These are phyloP conservation scores for Ophiostoma perfectum DNA, from an alignment of 2,329 filamentous ascomycete species.

Conservation along the genomic window DNA sequence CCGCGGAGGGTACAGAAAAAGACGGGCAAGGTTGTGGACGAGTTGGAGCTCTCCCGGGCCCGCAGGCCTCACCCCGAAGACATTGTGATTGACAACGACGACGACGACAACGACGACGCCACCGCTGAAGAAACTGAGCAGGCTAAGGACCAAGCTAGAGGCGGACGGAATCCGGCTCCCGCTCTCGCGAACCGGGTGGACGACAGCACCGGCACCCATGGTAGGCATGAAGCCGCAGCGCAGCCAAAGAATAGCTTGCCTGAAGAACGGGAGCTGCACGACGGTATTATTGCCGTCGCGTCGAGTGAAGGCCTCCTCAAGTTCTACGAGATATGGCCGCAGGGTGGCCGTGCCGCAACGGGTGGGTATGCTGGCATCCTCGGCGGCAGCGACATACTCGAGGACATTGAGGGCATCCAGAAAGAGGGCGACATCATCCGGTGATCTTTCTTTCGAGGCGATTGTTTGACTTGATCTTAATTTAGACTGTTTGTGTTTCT, in stretches of 20 bases:
- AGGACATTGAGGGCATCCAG: slow-evolving; percentile 73
- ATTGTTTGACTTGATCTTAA: background rate
- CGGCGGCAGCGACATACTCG: slow-evolving; percentile 79
- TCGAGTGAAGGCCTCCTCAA: slow-evolving; percentile 89
- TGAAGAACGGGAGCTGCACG: slow-evolving; percentile 45
- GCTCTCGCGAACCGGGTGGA: no score
- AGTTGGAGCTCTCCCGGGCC: no score
- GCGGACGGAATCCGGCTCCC: background rate
- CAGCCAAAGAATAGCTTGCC: no score
- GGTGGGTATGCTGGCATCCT: slow-evolving; percentile 54
- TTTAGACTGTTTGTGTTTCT: background rate
- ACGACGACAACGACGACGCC: slow-evolving; percentile 34
- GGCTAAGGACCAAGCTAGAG: background rate
- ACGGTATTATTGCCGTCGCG: slow-evolving; percentile 85
- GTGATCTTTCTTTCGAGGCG: slow-evolving; percentile 36
- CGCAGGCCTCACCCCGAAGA: background rate
- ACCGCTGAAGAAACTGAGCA: background rate
- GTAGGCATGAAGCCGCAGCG: no score
- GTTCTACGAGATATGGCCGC: slow-evolving; percentile 92
- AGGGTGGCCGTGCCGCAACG: slow-evolving; percentile 49
- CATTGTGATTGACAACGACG: slow-evolving; percentile 21
- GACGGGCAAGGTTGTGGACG: background rate
- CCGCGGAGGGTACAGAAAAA: slow-evolving; percentile 14
- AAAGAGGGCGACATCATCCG: slow-evolving; percentile 67
- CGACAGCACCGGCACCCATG: no score